These are phyloP conservation scores for Echium plantagineum DNA, from an alignment of 257 asterid species.

Conservation along the genomic window DNA sequence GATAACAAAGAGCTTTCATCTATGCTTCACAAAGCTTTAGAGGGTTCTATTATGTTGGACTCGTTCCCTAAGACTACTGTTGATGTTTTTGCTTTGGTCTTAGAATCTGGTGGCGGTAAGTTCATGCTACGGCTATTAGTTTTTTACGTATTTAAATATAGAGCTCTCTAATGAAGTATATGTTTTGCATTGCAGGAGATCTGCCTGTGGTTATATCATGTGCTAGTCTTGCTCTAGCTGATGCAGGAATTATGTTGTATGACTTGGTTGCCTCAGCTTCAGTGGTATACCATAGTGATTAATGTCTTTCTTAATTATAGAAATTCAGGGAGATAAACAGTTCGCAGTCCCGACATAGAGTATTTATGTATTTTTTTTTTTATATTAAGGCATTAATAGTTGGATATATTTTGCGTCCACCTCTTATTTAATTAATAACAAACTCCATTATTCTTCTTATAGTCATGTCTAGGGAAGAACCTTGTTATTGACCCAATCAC, in stretches of 20 bases:
- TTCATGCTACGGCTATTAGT: slow-evolving; percentile 8
- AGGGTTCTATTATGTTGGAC: slow-evolving; percentile 78
- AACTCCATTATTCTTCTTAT: not conserved
- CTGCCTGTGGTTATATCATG: slow-evolving; percentile 87
- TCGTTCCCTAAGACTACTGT: slow-evolving; percentile 96
- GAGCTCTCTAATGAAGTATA: slow-evolving; percentile 7
- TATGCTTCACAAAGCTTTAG: slow-evolving; percentile 87
- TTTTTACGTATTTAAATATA: not conserved
- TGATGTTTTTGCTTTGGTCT: slow-evolving; percentile 93
- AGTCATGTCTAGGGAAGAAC: slow-evolving; percentile 74
- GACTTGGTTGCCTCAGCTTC: slow-evolving; percentile 88
- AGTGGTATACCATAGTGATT: slow-evolving; percentile 48
- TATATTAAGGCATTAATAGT: no score
- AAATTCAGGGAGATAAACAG: slow-evolving; percentile 5
- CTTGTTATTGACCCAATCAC: slow-evolving; percentile 72
- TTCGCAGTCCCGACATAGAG: slow-evolving; percentile 6
- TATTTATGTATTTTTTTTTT: no score
- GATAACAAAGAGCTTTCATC: slow-evolving; percentile 73
- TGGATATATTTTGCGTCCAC: no score
- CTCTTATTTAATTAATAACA: not conserved
- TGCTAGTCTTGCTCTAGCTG: slow-evolving; percentile 96
- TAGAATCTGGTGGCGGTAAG: slow-evolving; percentile 99
- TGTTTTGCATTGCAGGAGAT: slow-evolving; percentile 47
- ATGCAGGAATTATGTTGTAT: slow-evolving; percentile 90
- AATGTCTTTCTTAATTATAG: slow-evolving; percentile 3